Percentiles rank a stretch among this genome's conserved stretches.
These are phyloP conservation scores for Pseudogymnoascus verrucosus DNA, from an alignment of 2,329 filamentous ascomycete genomes.

Conservation along the genomic window DNA sequence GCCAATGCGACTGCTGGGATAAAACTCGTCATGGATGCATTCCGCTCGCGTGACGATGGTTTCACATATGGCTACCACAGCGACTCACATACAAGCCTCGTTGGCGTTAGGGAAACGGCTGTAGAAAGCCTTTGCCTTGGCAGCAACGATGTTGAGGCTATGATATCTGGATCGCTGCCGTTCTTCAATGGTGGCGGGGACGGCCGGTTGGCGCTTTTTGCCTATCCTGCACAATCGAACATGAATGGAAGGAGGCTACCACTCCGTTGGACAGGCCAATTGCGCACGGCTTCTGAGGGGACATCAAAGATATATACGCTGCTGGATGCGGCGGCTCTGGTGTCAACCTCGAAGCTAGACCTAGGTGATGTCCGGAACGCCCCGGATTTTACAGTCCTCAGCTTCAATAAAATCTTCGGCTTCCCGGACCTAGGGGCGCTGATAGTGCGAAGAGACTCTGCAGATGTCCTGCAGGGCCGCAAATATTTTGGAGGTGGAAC, in stretches of 20 bases:
- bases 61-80: slow-evolving; percentile 78
- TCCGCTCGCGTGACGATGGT: slow-evolving; percentile 59
- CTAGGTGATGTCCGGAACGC: slow-evolving; percentile 51
- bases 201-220: slow-evolving; percentile 48
- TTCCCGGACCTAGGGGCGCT: slow-evolving; percentile 86
- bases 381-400: slow-evolving; percentile 80
- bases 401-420: slow-evolving; percentile 96
- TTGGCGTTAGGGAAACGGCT: slow-evolving; percentile 70
- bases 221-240: slow-evolving; percentile 87
- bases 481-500: slow-evolving; percentile 92
- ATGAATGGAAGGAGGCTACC: slow-evolving; percentile 77
- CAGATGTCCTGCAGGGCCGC: slow-evolving; percentile 53
- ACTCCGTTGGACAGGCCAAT: slow-evolving; percentile 53
- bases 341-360: slow-evolving; percentile 69
- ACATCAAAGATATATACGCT: slow-evolving; percentile 51
- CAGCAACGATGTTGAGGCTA: slow-evolving; percentile 55
- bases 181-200: slow-evolving; percentile 24
- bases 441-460: slow-evolving; percentile 67
- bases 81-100: slow-evolving; percentile 75
- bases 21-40: slow-evolving; percentile 74
- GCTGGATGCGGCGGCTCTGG: slow-evolving; percentile 75
- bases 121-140: slow-evolving; percentile 56
- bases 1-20: slow-evolving; percentile 87
- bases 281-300: slow-evolving; percentile 31
- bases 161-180: slow-evolving; percentile 43